These are phyloP conservation scores for Pseudonitzschia pungens DNA, from an alignment of 108 stramenopile genomes.

Conservation along the genomic window DNA sequence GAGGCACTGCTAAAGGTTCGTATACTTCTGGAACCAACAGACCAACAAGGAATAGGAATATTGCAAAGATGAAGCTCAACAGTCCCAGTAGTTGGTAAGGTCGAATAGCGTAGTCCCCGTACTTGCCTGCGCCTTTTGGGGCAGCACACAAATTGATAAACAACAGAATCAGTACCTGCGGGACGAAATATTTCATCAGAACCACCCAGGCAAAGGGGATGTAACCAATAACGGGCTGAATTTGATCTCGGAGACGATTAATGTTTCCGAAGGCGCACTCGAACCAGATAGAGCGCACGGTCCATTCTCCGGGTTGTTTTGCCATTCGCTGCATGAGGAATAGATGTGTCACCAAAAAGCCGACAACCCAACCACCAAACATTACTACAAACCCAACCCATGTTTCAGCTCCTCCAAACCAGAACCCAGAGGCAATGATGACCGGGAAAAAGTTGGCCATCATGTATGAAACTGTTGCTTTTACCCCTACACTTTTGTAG, in stretches of 20 bases:
- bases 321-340: constrained; percentile 37
- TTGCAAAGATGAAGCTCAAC: constrained; percentile 40
- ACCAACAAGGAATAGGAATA: constrained; percentile 40
- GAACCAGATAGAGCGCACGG: constrained; percentile 38
- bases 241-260: constrained; percentile 37
- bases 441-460: constrained; percentile 45
- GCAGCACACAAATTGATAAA: constrained; percentile 45
- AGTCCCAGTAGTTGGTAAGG: constrained; percentile 57
- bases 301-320: constrained; percentile 31
- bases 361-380: constrained; percentile 26
- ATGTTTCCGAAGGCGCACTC: constrained; percentile 43
- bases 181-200: constrained; percentile 48
- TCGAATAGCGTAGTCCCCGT: constrained; percentile 33
- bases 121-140: constrained; percentile 23
- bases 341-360: constrained; percentile 24
- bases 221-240: constrained; percentile 43
- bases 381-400: constrained; percentile 40
- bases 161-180: constrained; percentile 48
- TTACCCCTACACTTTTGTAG: constrained; percentile 35
- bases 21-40: constrained; percentile 35
- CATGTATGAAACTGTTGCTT: constrained; percentile 44
- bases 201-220: constrained; percentile 54
- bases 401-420: constrained; percentile 32
- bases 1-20: constrained; percentile 21
- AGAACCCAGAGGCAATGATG: constrained; percentile 33